These are phyloP conservation scores for Aspergillus quadrilineatus DNA, from an alignment of 2,329 filamentous ascomycete species.

Conservation along the genomic window DNA sequence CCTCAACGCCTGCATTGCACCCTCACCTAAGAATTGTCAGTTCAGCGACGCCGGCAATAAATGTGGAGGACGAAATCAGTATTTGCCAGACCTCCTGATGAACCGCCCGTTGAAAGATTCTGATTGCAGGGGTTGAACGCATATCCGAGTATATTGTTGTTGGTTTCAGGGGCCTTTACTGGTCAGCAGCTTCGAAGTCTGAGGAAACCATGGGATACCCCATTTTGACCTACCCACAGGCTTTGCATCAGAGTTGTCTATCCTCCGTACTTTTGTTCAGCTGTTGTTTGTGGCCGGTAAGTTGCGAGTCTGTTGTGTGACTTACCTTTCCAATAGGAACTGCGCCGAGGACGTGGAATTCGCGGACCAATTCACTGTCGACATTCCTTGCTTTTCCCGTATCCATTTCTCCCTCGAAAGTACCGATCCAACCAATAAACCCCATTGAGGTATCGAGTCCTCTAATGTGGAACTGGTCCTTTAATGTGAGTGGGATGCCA, in stretches of 20 bases:
- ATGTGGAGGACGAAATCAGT: not conserved
- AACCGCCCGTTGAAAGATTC: conserved; percentile 10
- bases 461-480: conserved; percentile 12
- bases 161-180: conserved; percentile 10
- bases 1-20: conserved; percentile 13
- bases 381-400: not conserved
- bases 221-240: conserved; percentile 8
- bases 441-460: conserved; percentile 11
- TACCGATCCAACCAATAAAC: conserved; percentile 12
- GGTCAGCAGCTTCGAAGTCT: not conserved
- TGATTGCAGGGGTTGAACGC: conserved; percentile 12
- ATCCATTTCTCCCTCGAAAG: conserved; percentile 7
- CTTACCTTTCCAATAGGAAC: conserved; percentile 13
- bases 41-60: not conserved
- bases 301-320: not conserved
- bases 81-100: conserved; percentile 11
- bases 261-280: conserved; percentile 7
- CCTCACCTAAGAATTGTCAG: conserved; percentile 10
- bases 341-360: conserved; percentile 8
- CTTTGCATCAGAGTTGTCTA: conserved; percentile 13
- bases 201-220: not conserved
- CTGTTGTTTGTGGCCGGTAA: conserved; percentile 1
- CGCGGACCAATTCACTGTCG: conserved; percentile 11
- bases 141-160: conserved; percentile 14
- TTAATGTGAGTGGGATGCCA: conserved; percentile 10